Evolutionary conservation across 805 yeast species (phyloP).

Genomic region (Ogataea haglerorum): DNA sequence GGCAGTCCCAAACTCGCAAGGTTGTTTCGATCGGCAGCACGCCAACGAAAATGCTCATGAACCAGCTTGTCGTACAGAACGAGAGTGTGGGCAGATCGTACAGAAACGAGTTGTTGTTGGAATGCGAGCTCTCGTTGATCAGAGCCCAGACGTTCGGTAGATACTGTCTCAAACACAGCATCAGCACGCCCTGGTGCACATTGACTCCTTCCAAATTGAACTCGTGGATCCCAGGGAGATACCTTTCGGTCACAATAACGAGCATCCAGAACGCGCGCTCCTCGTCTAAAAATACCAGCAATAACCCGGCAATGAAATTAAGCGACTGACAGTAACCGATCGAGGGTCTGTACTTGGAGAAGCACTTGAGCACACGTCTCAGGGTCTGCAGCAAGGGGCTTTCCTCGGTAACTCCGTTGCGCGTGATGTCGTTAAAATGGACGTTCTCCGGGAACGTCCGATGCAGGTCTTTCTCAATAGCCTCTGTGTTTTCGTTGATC

Average conservation of each 20-base stretch:
- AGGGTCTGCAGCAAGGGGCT: constrained; percentile 65
- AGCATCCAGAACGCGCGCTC: constrained; percentile 95
- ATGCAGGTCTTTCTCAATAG: constrained; percentile 89
- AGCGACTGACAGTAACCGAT: constrained; percentile 96
- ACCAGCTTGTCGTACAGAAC: constrained; percentile 94
- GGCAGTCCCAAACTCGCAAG: constrained; percentile 89
- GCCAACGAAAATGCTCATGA: constrained; percentile 95
- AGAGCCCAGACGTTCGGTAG: constrained; percentile 76
- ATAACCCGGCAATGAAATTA: constrained; percentile 85
- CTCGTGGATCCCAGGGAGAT: constrained; percentile 89
- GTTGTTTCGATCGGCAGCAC: constrained; percentile 85
- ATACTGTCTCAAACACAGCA: constrained; percentile 81
- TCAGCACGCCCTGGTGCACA: constrained; percentile 89
- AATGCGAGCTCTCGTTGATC: constrained; percentile 32
- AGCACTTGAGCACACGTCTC: constrained; percentile 78
- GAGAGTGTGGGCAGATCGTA: constrained; percentile 85
- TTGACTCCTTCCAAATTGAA: constrained; percentile 90
- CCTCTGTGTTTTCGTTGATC: constrained; percentile 77
- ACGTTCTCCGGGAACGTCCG: constrained; percentile 94
- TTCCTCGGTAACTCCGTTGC: constrained; percentile 38
- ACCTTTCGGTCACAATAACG: constrained; percentile 80
- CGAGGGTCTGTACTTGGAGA: constrained; percentile 80
- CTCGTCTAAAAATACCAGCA: constrained; percentile 82
- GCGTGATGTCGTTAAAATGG: constrained; percentile 55
- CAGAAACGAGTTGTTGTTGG: constrained; percentile 46